Base-by-base conservation (phyloP, 257 asterid genomes). In the Schizonepeta tenuifolia region DNA sequence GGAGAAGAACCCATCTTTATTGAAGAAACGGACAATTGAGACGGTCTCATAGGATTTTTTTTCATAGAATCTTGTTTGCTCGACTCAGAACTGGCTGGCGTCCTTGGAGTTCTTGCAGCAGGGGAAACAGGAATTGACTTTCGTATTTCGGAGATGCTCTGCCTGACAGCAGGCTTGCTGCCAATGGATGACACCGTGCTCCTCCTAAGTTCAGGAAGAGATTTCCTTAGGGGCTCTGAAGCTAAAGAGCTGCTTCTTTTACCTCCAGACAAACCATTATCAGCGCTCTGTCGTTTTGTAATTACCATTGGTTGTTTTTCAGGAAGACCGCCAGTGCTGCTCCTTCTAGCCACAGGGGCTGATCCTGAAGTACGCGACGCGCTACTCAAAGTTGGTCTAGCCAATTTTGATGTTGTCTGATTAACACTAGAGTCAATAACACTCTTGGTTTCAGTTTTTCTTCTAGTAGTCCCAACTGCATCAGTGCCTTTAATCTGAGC, bases 291-390 rank as follows among this genome's bases (percentile, higher is more conserved):
- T 36, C 81, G 83, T 80, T 86, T 89, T 36, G 87, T 77, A 28
- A 84, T 71, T 6, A 79, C 24, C 26, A 71, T 75, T 35, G 86
- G 84, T 79, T 91, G 89, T 73, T 88, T 94, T 68, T 86, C 93
- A 22, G 96, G 94, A 50, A 89, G 79, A 57, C 90, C 87, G 41
- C 91, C 97, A 11, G 92, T 93, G 86, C 96, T 93, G 81, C 81
- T 89, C 86, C 96, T 82, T 86, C 98, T 86, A 67, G 84, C 61
- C 60, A n/a, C 84, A 40, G 93, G 87, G 56, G 72, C 73, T 54
- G 87, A 41, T 77, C 87, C 89, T 15, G 85, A 84, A 72, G 80
- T 78, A 50, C 94, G 88, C 15, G 83, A 85, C 50, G 90, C 79
- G 57, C 97, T 88, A 54, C 94, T 89, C 58, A 75, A 24, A 51